Evolutionary conservation across 2,329 filamentous ascomycete genomes (phyloP), one percentile per base, ranked within the genome.

Genomic region (Penicillium nordicum): DNA sequence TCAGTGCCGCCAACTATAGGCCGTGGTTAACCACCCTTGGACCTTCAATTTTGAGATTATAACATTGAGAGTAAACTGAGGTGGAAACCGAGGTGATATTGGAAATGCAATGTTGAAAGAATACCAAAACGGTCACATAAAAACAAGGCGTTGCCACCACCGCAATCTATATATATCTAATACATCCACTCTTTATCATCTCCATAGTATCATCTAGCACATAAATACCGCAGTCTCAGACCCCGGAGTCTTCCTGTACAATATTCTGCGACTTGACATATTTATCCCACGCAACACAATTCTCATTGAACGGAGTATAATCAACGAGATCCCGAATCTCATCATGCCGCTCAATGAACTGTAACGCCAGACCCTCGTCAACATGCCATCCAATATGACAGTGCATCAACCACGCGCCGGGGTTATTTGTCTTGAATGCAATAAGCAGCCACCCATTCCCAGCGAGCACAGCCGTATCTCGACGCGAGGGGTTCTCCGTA

Each of bases 361-460:
- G 66, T 18, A 69, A 38, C 14, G 61, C 67, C 16, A 70, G 50
- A 1, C 68, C 67, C 23, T 62, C 57, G 10, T 50, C 41, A 3
- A 61, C 53, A 57, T 70, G 67, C 59, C 63, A 69, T 16, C 62
- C 73, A 54, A 77, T 75, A 63, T 77, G 75, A 53, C 75, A 77
- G 57, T 78, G 74, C 63, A 76, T 65, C 14, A 76, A 61, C 76
- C 76, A 78, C 1, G 74, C 69, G 6, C 76, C 76, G 1, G 76
- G 75, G 57, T 79, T 79, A 55, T 78, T 72, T 27, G 70, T 72
- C 54, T 69, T 62, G 59, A 76, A 77, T 18, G 75, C 76, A 18
- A 78, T 47, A 10, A 75, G 71, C 41, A 78, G 57, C 64, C 72
- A 76, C 1, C 76, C 75, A 45, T 58, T 63, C 1, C 64, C 63